Base-by-base conservation (phyloP, 2,329 filamentous ascomycete species). In the Seiridium cupressi region DNA sequence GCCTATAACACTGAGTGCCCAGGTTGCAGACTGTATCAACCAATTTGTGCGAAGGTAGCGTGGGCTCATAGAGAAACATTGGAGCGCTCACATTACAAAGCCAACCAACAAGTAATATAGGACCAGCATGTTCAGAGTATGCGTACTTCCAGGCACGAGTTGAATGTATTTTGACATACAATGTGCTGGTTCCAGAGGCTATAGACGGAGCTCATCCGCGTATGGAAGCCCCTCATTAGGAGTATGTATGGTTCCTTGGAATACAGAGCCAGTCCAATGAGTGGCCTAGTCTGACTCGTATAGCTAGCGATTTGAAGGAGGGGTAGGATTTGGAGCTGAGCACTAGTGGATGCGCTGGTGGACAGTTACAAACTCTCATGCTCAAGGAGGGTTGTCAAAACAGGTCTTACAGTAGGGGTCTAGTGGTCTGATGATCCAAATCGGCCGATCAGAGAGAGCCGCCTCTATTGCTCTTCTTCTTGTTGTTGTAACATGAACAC, bases 1-100 rank as follows among this genome's bases (percentile, higher is more conserved):
- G 61, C 87, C 86, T 1, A 86, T 91, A 63, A 84, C 84, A 10
- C 81, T 81, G 59, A 84, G 84, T 3, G 75, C 78, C 8, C 82
- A 86, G 58, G 80, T 91, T 59, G 86, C 84, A 26, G 26, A 42
- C 18, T 51, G 46, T 34, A 51, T 58, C 38, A 44, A 58, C 38
- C n/a, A 13, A 26, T 58, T 58, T 44, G 26, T 44, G 38, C 49
- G 18, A 11, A 38, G 13, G 5, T 3, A 38, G n/a, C 38, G 38
- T 42, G 13, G 38, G 7, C 7, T 42, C 7, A 7, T 8, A 42
- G 7, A 42, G 13, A 42, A 7, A 42, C 7, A 42, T 13, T 42
- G 13, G 13, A 42, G 38, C 38, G 18, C 18, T 26, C 18, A 26
- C 18, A 26, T 26, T 26, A 26, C 18, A 26, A 26, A 26, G 18